phyloP scores from a whole-genome alignment of 169 alveolate species.

The Eimeria praecox region DNA sequence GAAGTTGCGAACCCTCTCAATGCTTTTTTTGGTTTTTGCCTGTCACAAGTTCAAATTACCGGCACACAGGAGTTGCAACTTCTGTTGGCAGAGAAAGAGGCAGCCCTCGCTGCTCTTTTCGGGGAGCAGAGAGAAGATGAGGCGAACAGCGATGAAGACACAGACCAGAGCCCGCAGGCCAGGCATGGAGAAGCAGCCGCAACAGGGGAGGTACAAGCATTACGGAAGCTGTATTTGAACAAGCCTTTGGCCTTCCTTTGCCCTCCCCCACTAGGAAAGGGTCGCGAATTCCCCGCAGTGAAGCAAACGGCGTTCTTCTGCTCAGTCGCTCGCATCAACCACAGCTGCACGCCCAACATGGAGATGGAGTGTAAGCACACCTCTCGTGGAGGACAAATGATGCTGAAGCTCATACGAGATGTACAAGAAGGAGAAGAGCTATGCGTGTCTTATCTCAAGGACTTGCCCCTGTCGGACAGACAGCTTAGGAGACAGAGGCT shows the following conservation, averaged over 20 bases:
- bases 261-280: conserved; percentile 41
- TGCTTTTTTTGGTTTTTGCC: neutral
- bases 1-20: conserved; percentile 36
- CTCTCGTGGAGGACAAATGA: neutral
- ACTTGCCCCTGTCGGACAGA: conserved; percentile 2
- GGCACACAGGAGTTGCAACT: neutral
- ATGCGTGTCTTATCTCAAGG: conserved; percentile 12
- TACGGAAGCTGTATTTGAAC: neutral
- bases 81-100: conserved; percentile 45
- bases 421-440: conserved; percentile 58
- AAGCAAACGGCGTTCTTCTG: conserved; percentile 59
- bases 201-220: neutral
- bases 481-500: conserved; percentile 55
- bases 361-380: conserved; percentile 2
- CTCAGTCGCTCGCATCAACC: conserved; percentile 48
- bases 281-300: conserved; percentile 53
- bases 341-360: conserved; percentile 61
- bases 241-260: neutral
- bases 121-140: conserved; percentile 4
- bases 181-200: neutral
- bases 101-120: conserved; percentile 27
- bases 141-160: conserved; percentile 6
- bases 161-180: neutral
- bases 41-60: neutral
- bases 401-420: neutral